phyloP scores from a whole-genome alignment of 2,329 filamentous ascomycete species.

The Arthroderma sp. region DNA sequence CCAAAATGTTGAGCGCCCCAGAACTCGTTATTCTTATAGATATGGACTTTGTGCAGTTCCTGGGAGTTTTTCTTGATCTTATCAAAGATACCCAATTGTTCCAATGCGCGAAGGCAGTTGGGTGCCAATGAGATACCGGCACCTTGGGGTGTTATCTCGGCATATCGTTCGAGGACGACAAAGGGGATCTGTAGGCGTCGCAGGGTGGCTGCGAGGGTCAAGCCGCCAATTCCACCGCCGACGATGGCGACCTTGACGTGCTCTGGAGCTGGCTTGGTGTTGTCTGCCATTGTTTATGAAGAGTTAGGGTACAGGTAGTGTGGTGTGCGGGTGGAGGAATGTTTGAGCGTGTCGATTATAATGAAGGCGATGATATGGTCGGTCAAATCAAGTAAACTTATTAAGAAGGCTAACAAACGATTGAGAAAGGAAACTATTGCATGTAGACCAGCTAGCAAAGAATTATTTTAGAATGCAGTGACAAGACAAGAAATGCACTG shows the following conservation, averaged over 20 bases:
- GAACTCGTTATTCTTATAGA: constrained; percentile 5
- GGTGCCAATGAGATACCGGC: constrained; percentile 6
- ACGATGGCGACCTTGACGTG: constrained; percentile 3
- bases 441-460: too few species aligned
- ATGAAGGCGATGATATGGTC: too few species aligned
- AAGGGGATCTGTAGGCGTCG: constrained; percentile 5
- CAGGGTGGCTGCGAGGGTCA: constrained; percentile 4
- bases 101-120: constrained; percentile 6
- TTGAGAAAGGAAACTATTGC: too few species aligned
- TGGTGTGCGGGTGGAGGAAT: too few species aligned
- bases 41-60: constrained; percentile 1
- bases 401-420: too few species aligned
- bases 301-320: too few species aligned
- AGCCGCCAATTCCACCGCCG: constrained; percentile 6
- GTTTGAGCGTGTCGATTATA: too few species aligned
- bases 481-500: too few species aligned
- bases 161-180: constrained; percentile 5
- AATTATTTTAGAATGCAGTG: too few species aligned
- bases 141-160: constrained; percentile 5
- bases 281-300: background rate
- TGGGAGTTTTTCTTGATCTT: constrained; percentile 3
- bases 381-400: too few species aligned
- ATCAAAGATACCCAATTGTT: constrained; percentile 5
- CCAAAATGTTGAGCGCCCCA: constrained; percentile 5
- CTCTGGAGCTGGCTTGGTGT: background rate